Base-by-base conservation (phyloP, 139 green algal species). In the Chlamydomonas schloesseri region DNA sequence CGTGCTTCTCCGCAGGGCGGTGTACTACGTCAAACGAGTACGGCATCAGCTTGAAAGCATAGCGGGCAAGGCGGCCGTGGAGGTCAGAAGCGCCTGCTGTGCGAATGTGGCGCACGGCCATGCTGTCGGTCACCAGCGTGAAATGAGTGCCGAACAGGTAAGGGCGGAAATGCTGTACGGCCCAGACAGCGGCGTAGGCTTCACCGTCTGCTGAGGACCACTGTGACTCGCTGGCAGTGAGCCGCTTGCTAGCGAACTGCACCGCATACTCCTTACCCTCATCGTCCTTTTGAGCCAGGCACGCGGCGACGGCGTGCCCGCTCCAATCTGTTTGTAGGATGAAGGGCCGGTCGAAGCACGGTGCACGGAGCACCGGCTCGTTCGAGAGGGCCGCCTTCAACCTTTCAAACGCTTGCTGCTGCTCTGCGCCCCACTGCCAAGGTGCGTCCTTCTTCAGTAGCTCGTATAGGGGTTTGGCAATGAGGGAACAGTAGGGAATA, bases 121-220 rank as follows among this genome's bases (percentile, higher is more conserved):
- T 29, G 28, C 88, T 83, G 37, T 92, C 89, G 0, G 89, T 92
- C 2, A 87, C 33, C 2, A 90, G 20, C 1, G 37, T 76, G 37
- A 92, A 88, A 2, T 60, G 42, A 1, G n/a, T n/a, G 18, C 89
- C 81, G 58, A 88, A 73, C 20, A 91, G 34, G 42, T 89, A 88
- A 21, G 74, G 69, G 28, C 79, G 69, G 26, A 90, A 89, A 1
- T 88, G 79, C 37, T 82, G 57, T 17, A 74, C 58, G 0, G 64
- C 87, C 79, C 71, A 90, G 2, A 83, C 53, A 1, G 65, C 71
- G 21, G 87, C 87, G 0, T 84, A 53, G 20, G 76, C 64, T 60
- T 91, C 84, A 0, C 88, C 88, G 21, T 89, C 77, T 23, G 57
- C 79, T n/a, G 55, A 31, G 24, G 57, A 34, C 34, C 87, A 89